Conservation (phyloP, 495 filamentous ascomycete genomes). For the Sordaria brevicollis region DNA sequence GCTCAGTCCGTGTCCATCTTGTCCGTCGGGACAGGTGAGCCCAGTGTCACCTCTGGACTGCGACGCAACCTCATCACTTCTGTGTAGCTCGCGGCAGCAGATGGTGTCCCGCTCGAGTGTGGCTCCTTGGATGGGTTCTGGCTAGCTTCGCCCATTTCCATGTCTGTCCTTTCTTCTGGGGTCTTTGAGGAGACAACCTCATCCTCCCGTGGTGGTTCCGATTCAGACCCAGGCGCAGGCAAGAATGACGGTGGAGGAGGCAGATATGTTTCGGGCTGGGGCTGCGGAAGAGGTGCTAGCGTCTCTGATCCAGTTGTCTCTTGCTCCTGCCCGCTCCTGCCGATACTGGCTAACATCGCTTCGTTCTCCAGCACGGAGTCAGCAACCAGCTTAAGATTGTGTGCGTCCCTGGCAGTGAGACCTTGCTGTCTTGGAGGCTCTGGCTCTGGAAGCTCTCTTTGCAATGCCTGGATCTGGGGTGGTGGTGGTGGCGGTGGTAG, state of each 20-base stretch:
- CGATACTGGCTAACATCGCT: not conserved
- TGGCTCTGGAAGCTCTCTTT: not conserved
- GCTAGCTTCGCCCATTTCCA: not conserved
- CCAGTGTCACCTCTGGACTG: conserved; percentile 21
- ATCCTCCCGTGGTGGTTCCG: conserved; percentile 8
- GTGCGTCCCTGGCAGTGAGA: not conserved
- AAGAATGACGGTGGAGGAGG: not conserved
- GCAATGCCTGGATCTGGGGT: conserved; percentile 2
- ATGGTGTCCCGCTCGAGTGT: not conserved
- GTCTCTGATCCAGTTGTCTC: not conserved
- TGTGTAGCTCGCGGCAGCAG: not conserved
- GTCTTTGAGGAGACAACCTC: conserved; percentile 4
- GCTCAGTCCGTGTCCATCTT: conserved; percentile 20
- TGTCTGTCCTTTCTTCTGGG: not conserved
- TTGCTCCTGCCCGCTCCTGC: not conserved
- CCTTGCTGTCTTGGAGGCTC: not conserved
- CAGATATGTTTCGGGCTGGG: not conserved
- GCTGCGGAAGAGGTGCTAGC: not conserved
- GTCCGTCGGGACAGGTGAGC: conserved; percentile 21
- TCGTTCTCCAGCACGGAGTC: not conserved
- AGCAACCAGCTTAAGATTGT: not conserved
- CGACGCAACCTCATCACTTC: conserved; percentile 1
- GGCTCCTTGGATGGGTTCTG: not conserved
- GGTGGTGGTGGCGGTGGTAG: not conserved
- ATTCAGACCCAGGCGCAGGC: not conserved